phyloP scores from a whole-genome alignment of 257 asterid genomes.

The Schizonepeta tenuifolia region DNA sequence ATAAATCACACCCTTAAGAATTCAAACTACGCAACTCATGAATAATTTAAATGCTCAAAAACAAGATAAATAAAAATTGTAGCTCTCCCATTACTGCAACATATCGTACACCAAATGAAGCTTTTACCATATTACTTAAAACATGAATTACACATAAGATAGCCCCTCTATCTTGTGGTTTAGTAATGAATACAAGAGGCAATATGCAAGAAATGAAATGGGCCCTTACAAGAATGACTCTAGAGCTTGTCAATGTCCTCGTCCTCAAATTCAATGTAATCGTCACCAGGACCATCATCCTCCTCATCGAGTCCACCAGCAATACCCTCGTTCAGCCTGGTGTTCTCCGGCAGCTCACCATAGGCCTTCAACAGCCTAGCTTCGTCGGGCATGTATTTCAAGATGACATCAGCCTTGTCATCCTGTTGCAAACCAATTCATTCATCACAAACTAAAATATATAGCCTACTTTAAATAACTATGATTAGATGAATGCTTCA shows the following conservation, averaged over 20 bases:
- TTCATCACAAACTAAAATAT: slow-evolving; percentile 8
- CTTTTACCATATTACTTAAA: slow-evolving; percentile 33
- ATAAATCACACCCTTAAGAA: neutral
- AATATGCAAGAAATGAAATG: slow-evolving; percentile 13
- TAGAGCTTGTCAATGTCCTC: slow-evolving; percentile 90
- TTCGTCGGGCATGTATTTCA: slow-evolving; percentile 91
- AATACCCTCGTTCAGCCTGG: slow-evolving; percentile 79
- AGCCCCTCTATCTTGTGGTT: slow-evolving; percentile 23
- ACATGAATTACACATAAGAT: slow-evolving; percentile 32
- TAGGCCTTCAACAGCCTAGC: slow-evolving; percentile 93
- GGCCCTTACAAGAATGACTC: slow-evolving; percentile 18
- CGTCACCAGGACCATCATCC: slow-evolving; percentile 67
- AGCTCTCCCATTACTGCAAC: slow-evolving; percentile 37
- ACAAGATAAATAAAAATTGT: neutral
- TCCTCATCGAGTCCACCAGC: slow-evolving; percentile 77
- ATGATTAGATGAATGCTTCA: neutral
- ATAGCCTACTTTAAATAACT: neutral
- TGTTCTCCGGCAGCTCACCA: slow-evolving; percentile 91
- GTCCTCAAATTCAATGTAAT: slow-evolving; percentile 81
- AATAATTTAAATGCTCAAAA: neutral
- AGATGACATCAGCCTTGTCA: slow-evolving; percentile 94
- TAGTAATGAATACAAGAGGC: slow-evolving; percentile 19
- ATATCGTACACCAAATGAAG: slow-evolving; percentile 34
- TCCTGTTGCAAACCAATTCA: slow-evolving; percentile 50
- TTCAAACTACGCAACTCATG: neutral